Evolutionary conservation across 2,329 filamentous ascomycete genomes (phyloP), one percentile per base, ranked within the genome.

Genomic region (Pseudogymnoascus sp.): DNA sequence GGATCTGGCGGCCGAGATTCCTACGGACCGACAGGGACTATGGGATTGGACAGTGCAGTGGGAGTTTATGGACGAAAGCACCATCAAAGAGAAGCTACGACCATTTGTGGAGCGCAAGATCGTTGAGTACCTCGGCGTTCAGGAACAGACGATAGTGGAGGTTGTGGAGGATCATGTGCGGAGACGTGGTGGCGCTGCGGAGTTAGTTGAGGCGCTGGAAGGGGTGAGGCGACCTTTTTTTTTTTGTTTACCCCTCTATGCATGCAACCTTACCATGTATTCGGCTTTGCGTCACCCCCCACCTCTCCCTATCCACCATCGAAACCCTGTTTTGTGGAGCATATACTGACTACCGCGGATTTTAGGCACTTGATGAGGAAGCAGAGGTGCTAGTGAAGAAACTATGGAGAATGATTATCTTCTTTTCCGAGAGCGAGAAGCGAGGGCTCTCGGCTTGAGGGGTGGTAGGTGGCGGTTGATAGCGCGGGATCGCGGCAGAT

Each of bases 71-170:
- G 90, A 95, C 71, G 88, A 94, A 64, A 80, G 82, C 14, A 82
- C 94, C 41, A 84, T 97, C 63, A 83, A 85, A 63, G 89, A 95
- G 65, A 92, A 97, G 72, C 84, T 99, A 67, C 85, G 89, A 70
- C 92, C 93, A 30, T 99, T 97, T 76, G 90, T 97, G 61, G 91
- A 96, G 78, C 96, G 96, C 82, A 99, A 97, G 81, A 90, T 97
- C 67, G 88, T 99, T 63, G 94, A 99, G 75, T 95, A 94, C 69
- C 82, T 99, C 57, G 95, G 95, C 63, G 89, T 99, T 62, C 91
- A 97, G 75, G 94, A 99, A 74, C 90, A 97, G 75, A 87, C 97
- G 77, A 79, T 99, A 57, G 91, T 99, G 33, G 92, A 96, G 71
- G 87, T 94, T 43, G 91, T 97, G 38, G 88, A 97, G 71, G 88